Base-by-base conservation (phyloP, 2,329 filamentous ascomycete species). In the Drechslerella dactyloides region DNA sequence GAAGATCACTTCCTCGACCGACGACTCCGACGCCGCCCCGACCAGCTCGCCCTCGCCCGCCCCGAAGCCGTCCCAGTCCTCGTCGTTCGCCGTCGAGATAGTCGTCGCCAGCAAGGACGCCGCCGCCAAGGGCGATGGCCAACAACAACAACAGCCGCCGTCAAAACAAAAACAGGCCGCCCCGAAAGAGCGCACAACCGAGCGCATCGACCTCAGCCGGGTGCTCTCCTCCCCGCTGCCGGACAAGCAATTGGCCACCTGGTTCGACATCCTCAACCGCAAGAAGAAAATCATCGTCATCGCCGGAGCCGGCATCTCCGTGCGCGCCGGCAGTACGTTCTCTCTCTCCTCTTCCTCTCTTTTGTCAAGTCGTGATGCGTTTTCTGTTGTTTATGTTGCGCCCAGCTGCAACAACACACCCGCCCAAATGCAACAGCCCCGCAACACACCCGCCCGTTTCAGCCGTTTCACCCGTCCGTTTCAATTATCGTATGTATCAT, bases 251-350 rank as follows among this genome's bases (percentile, higher is more conserved):
- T 82, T 96, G 42, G 85, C 90, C 72, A 85, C 87, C 63, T 82
- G 99, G 30, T 81, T 93, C 50, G 85, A 87, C 48, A 88, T 88
- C 23, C 81, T 99, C 63, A 89, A 89, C 77, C 92, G 90, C 78
- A 94, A 94, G 83, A 90, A 93, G 81, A 97, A 96, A 82, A 96
- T 99, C 78, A 91, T 99, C 35, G 91, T 97, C 57, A 90, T 99
- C 79, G 94, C 93, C 52, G 94, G 94, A 68, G 94, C 94, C 74
- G 94, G 94, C 73, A 99, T 99, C 77, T 97, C 94, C 42, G 94
- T 97, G 57, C 93, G 93, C 60, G 93, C 94, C 76, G 94, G 94
- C 74, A 96, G 88, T 90, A 84, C 78, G 89, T 86, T 55, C 64
- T 37, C 33, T 35, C 13, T 21, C 65, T 75, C 75, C 76, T 73